These are phyloP conservation scores for Suhomyces bokatorum DNA, from an alignment of 1,139 yeast species.

Conservation along the genomic window DNA sequence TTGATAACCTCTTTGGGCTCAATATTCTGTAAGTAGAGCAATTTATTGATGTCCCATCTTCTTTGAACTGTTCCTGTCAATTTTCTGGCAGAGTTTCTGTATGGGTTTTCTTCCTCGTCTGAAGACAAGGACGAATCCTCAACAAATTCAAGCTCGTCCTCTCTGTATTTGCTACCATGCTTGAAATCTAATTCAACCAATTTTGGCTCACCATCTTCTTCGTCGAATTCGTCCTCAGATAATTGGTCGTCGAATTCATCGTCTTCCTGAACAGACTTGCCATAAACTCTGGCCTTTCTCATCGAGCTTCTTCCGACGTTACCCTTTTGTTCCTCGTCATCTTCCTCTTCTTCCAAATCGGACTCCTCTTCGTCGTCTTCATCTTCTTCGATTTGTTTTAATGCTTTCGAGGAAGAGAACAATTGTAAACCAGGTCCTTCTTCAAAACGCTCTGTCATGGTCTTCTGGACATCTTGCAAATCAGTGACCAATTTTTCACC, in stretches of 20 bases:
- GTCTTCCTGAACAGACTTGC: slow-evolving; percentile 52
- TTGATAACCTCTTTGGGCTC: slow-evolving; percentile 72
- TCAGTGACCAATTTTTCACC: slow-evolving; percentile 79
- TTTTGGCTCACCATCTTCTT: slow-evolving; percentile 37
- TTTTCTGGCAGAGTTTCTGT: slow-evolving; percentile 50
- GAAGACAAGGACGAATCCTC: slow-evolving; percentile 49
- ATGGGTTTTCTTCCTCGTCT: slow-evolving; percentile 38
- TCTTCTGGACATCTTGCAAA: slow-evolving; percentile 67
- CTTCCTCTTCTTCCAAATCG: slow-evolving; percentile 32
- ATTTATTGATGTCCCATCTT: slow-evolving; percentile 78
- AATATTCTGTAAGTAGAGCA: slow-evolving; percentile 75
- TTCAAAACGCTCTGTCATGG: slow-evolving; percentile 61
- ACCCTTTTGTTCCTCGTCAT: slow-evolving; percentile 25
- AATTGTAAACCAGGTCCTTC: slow-evolving; percentile 73
- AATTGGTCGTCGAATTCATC: slow-evolving; percentile 46
- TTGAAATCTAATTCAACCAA: slow-evolving; percentile 52
- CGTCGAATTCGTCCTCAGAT: slow-evolving; percentile 38
- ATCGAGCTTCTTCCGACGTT: slow-evolving; percentile 59
- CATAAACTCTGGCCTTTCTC: slow-evolving; percentile 62
- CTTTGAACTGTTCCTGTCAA: slow-evolving; percentile 40
- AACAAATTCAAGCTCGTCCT: slow-evolving; percentile 51
- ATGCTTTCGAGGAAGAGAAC: slow-evolving; percentile 59
- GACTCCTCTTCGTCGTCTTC: slow-evolving; percentile 42
- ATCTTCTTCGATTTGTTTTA: slow-evolving; percentile 42
- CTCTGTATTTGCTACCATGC: slow-evolving; percentile 36